Conservation (phyloP, 768 basidiomycete genomes). For the Dioszegia crocea region DNA sequence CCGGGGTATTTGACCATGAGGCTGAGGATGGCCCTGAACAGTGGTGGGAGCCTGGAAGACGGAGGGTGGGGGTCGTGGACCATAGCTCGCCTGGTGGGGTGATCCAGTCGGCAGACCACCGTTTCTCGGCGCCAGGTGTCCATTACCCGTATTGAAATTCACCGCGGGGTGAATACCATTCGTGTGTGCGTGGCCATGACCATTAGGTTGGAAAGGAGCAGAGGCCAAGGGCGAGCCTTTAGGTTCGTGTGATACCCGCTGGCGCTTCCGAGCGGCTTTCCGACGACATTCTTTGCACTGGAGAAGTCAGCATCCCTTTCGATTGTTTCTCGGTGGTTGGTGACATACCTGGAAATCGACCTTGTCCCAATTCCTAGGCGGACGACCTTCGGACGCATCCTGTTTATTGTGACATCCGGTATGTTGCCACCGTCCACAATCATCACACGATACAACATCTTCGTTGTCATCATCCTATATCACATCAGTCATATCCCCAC, state of each 20-base stretch:
- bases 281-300: slow-evolving; percentile 37
- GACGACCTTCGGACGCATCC: slow-evolving; percentile 63
- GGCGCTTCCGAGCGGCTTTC: slow-evolving; percentile 25
- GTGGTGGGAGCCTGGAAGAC: background rate
- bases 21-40: background rate
- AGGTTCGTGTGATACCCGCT: slow-evolving; percentile 11
- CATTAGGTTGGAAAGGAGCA: background rate
- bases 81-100: background rate
- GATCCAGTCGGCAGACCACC: too few species aligned
- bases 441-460: slow-evolving; percentile 75
- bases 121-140: background rate
- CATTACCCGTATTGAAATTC: background rate
- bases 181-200: too few species aligned
- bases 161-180: background rate
- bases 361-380: slow-evolving; percentile 74
- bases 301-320: background rate
- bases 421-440: slow-evolving; percentile 85
- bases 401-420: slow-evolving; percentile 73
- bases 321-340: background rate
- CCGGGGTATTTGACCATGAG: too few species aligned
- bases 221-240: background rate
- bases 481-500: slow-evolving; percentile 11
- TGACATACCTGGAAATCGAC: slow-evolving; percentile 62
- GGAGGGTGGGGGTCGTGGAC: background rate
- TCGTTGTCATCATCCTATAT: slow-evolving; percentile 67